Conservation (phyloP, 1,284 basidiomycete species). For the Ustilago sp. region DNA sequence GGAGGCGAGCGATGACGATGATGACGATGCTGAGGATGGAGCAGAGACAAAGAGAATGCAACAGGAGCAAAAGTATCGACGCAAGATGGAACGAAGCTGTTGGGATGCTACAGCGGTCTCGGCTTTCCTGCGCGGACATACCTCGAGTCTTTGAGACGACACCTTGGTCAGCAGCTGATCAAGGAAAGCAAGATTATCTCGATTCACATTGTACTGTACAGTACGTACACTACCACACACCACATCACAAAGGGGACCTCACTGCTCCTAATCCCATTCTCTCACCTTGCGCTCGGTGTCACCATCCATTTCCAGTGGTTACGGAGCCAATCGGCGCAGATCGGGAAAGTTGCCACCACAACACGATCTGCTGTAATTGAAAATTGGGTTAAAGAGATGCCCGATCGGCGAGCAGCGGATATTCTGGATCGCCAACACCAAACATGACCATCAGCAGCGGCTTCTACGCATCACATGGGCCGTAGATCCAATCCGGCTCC, state of each 20-base stretch:
- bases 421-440: not conserved
- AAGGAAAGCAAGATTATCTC: not conserved
- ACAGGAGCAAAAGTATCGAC: constrained; percentile 24
- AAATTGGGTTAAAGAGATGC: not conserved
- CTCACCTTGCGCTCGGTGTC: no score
- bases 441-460: not conserved
- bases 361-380: not conserved
- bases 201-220: not conserved
- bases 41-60: constrained; percentile 13
- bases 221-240: not conserved
- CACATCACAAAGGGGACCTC: not conserved
- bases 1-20: constrained; percentile 29
- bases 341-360: not conserved
- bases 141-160: not conserved
- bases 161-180: not conserved
- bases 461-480: not conserved
- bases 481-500: not conserved
- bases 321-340: constrained; percentile 1
- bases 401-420: not conserved
- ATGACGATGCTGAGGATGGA: constrained; percentile 44
- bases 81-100: constrained; percentile 26
- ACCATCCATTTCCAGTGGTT: no score
- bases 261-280: no score
- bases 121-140: constrained; percentile 40
- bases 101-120: constrained; percentile 41